Evolutionary conservation across 257 asterid genomes (phyloP).

Genomic region (Solanum okadae): DNA sequence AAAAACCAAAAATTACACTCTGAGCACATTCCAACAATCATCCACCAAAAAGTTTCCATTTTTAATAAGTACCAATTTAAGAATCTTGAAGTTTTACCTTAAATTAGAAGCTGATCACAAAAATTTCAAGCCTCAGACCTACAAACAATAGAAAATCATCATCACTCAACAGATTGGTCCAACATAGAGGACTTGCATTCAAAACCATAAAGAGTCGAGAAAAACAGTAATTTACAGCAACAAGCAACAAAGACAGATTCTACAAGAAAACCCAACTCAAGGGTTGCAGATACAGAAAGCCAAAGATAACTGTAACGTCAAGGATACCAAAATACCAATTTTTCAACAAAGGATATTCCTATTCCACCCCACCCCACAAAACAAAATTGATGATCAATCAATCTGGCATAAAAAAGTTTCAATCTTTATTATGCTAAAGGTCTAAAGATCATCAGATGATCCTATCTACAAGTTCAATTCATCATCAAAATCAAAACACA

Average conservation of each 20-base stretch:
- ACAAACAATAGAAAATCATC: constrained; percentile 15
- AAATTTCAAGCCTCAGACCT: constrained; percentile 38
- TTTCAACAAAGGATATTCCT: constrained; percentile 39
- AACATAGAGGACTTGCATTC: background rate
- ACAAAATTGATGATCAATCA: constrained; percentile 1
- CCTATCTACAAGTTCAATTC: constrained; percentile 30
- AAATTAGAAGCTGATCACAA: constrained; percentile 24
- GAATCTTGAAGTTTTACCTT: constrained; percentile 15
- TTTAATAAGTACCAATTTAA: background rate
- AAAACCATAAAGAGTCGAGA: constrained; percentile 10
- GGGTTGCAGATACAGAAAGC: background rate
- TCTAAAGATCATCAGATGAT: constrained; percentile 25
- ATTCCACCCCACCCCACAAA: constrained; percentile 3
- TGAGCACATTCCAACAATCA: background rate
- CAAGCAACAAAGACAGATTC: constrained; percentile 8
- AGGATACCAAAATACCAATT: constrained; percentile 48
- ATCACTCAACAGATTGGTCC: background rate
- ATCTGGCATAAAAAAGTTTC: constrained; percentile 19
- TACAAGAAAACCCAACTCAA: constrained; percentile 1
- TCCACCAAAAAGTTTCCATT: background rate
- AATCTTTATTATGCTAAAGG: constrained; percentile 22
- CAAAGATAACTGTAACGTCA: constrained; percentile 33
- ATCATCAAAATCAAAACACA: constrained; percentile 17
- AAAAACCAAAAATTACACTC: background rate
- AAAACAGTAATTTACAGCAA: constrained; percentile 15